These are phyloP conservation scores for Geosmithia flava DNA, from an alignment of 2,329 filamentous ascomycete species.

Conservation along the genomic window DNA sequence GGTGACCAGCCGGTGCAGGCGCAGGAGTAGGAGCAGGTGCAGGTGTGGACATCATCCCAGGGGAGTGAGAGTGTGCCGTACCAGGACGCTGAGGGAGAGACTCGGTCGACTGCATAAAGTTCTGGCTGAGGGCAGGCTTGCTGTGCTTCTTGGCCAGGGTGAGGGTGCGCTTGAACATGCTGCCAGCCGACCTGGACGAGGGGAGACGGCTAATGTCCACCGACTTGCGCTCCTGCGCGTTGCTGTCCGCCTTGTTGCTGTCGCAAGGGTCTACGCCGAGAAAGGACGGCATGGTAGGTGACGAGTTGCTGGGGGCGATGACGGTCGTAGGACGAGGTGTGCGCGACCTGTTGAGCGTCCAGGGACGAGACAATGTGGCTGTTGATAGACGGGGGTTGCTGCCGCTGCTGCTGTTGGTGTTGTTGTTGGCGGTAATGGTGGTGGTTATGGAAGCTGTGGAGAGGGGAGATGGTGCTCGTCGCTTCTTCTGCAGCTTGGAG, in stretches of 20 bases:
- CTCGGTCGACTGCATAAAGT: conserved; percentile 20
- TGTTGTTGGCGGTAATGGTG: neutral
- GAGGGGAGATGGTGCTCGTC: neutral
- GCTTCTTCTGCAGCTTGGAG: neutral
- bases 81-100: conserved; percentile 11
- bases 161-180: conserved; percentile 31
- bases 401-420: neutral
- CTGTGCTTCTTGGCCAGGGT: conserved; percentile 44
- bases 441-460: no score
- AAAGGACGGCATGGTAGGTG: conserved; percentile 25
- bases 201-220: neutral
- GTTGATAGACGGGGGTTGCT: conserved; percentile 2
- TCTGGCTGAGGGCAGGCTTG: conserved; percentile 26
- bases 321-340: conserved; percentile 9
- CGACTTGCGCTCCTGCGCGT: neutral
- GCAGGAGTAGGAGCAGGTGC: no score
- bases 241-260: conserved; percentile 12
- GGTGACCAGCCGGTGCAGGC: no score
- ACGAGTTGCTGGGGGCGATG: conserved; percentile 27
- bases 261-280: conserved; percentile 43
- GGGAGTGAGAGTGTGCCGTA: neutral
- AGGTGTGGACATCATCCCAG: no score
- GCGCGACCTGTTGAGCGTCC: conserved; percentile 7
- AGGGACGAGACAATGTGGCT: conserved; percentile 7
- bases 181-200: conserved; percentile 1